Conservation (phyloP, 1,139 yeast species). For the Geotrichum australiense region DNA sequence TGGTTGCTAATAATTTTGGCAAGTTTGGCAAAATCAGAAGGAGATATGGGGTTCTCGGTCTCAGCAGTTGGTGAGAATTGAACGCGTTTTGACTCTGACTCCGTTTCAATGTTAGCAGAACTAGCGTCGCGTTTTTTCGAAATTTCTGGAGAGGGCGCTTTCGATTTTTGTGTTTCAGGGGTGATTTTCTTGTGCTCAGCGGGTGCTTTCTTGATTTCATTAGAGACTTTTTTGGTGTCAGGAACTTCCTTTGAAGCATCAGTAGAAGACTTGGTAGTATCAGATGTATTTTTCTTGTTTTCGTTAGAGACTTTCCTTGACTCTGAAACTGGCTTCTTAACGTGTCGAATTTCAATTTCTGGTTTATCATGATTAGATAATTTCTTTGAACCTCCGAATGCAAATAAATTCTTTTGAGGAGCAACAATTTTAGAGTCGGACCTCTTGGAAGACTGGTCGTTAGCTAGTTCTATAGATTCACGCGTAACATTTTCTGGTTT, state of each 20-base stretch:
- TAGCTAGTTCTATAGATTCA: too few relatives aligned
- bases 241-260: neutral
- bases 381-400: too few relatives aligned
- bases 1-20: slow-evolving; percentile 69
- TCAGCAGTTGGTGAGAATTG: too few relatives aligned
- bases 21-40: neutral
- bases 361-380: too few relatives aligned
- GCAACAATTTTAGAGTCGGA: too few relatives aligned
- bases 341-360: too few relatives aligned
- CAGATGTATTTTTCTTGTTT: neutral
- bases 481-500: too few relatives aligned
- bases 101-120: too few relatives aligned
- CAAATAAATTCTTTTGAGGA: too few relatives aligned
- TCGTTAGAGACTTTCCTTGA: neutral
- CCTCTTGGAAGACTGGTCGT: too few relatives aligned
- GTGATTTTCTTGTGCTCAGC: neutral
- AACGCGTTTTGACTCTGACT: too few relatives aligned
- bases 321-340: too few relatives aligned
- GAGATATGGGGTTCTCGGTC: neutral
- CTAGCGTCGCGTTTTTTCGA: neutral
- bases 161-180: neutral
- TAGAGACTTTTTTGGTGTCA: neutral
- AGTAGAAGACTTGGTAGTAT: neutral
- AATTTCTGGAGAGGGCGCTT: neutral
- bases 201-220: neutral